Base-by-base conservation (phyloP, 768 basidiomycete species). In the Saitozyma podzolica region DNA sequence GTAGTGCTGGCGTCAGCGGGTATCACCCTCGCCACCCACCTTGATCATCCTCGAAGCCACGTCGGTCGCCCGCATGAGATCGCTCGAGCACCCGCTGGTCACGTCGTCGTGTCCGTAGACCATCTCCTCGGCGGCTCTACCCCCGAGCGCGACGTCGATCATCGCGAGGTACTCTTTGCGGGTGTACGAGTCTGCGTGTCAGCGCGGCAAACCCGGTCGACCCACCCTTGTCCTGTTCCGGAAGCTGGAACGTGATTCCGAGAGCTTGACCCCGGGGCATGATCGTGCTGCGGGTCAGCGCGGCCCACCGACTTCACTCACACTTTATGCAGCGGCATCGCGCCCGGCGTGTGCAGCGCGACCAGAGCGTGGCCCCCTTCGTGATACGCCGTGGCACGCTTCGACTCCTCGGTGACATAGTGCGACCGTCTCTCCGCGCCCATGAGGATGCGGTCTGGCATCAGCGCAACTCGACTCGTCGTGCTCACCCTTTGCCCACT, bases 251-350 rank as follows among this genome's bases (percentile, higher is more conserved):
- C 0, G 81, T 81, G 56, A 63, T 67, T 56, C 94, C 93, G 50
- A 98, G 84, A 19, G 93, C 89, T 75, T 95, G 90, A 37, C 96
- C 96, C 70, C 96, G 89, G 47, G 95, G 95, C 57, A 99, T 86
- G 77, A 95, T 96, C 29, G 95, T 98, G 41, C 77, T 79, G 0
- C 17, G 45, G 19, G 29, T 66, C 61, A 66, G 65, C 57, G 29
- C 16, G 29, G 8, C 41, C n/a, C 43, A 41, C 19, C 43, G 13
- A 45, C 42, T 45, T 29, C 20, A 16, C n/a, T 29, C 6, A n/a
- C 74, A 98, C 95, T 82, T 96, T 96, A 80, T 98, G 94, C 65
- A 99, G 81, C 48, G 96, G 96, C 86, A 93, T 92, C 49, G 94
- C 92, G 54, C 94, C 95, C 65, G 90, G 86, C 0, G 96, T 98